These are phyloP conservation scores for Carex cristatella DNA, from an alignment of 176 grass and related monocot genomes.

Conservation along the genomic window DNA sequence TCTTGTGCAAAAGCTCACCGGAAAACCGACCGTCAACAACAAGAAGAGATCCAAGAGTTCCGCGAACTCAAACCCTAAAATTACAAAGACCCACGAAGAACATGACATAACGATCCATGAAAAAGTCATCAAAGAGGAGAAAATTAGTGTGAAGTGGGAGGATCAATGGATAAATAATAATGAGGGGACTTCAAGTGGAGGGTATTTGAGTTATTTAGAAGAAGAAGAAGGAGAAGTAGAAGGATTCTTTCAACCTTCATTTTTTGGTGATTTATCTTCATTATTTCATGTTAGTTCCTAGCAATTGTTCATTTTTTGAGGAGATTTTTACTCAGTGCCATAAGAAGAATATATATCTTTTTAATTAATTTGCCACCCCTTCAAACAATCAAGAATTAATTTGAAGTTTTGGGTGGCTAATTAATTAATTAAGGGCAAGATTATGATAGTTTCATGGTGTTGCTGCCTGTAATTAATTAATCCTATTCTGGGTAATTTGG, in stretches of 20 bases:
- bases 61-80: neutral
- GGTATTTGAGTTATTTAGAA: slow-evolving; percentile 57
- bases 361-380: neutral
- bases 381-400: neutral
- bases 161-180: slow-evolving; percentile 18
- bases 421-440: slow-evolving; percentile 8
- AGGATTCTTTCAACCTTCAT: slow-evolving; percentile 30
- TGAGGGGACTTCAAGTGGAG: slow-evolving; percentile 42
- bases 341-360: slow-evolving; percentile 9
- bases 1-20: slow-evolving; percentile 86
- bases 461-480: neutral
- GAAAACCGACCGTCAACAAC: slow-evolving; percentile 25
- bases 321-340: slow-evolving; percentile 28
- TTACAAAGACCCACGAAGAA: neutral
- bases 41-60: slow-evolving; percentile 20
- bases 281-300: slow-evolving; percentile 34
- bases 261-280: slow-evolving; percentile 25
- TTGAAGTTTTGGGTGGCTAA: neutral
- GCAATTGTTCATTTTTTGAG: slow-evolving; percentile 32
- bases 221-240: slow-evolving; percentile 29
- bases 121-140: slow-evolving; percentile 48
- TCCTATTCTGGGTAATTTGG: neutral
- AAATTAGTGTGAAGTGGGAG: slow-evolving; percentile 10
- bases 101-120: slow-evolving; percentile 30
- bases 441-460: neutral